Conservation (phyloP, 805 yeast genomes). For the Zygosaccharomyces gambellarensis region DNA sequence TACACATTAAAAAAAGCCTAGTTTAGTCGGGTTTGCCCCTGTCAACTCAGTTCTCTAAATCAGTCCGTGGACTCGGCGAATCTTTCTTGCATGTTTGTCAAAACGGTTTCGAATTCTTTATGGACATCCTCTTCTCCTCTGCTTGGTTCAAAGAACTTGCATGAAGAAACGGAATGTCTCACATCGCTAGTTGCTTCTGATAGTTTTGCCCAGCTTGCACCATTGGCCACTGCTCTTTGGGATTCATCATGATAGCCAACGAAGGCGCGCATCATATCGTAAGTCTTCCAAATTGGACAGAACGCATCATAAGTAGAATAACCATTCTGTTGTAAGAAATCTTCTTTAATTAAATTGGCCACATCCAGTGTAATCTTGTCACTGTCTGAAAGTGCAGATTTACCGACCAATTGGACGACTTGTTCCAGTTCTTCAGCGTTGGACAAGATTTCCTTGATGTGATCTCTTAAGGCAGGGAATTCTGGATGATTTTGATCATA, state of each 20-base stretch:
- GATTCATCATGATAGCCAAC: slow-evolving; percentile 93
- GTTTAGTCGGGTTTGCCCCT: not conserved
- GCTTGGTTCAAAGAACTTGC: slow-evolving; percentile 94
- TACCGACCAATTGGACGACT: slow-evolving; percentile 98
- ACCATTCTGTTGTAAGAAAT: slow-evolving; percentile 98
- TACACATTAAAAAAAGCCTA: not conserved
- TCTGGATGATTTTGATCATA: slow-evolving; percentile 86
- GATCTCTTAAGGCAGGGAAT: slow-evolving; percentile 84
- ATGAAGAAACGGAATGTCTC: slow-evolving; percentile 87
- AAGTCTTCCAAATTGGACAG: slow-evolving; percentile 99
- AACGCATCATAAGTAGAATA: slow-evolving; percentile 96
- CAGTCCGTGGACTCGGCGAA: slow-evolving; percentile 95
- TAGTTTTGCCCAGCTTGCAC: slow-evolving; percentile 91
- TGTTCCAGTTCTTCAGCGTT: slow-evolving; percentile 98
- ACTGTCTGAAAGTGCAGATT: slow-evolving; percentile 92
- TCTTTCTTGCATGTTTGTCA: slow-evolving; percentile 73
- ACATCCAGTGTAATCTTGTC: slow-evolving; percentile 97
- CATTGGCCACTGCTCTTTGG: slow-evolving; percentile 90
- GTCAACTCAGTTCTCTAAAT: slow-evolving; percentile 2
- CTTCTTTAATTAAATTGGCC: slow-evolving; percentile 87
- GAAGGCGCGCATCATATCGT: slow-evolving; percentile 95
- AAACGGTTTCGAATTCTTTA: slow-evolving; percentile 71
- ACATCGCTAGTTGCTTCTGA: slow-evolving; percentile 85
- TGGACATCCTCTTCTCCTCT: slow-evolving; percentile 77
- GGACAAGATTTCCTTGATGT: slow-evolving; percentile 88